Conservation (phyloP, 1,284 basidiomycete species). For the Melanopsichium pennsylvanicum region DNA sequence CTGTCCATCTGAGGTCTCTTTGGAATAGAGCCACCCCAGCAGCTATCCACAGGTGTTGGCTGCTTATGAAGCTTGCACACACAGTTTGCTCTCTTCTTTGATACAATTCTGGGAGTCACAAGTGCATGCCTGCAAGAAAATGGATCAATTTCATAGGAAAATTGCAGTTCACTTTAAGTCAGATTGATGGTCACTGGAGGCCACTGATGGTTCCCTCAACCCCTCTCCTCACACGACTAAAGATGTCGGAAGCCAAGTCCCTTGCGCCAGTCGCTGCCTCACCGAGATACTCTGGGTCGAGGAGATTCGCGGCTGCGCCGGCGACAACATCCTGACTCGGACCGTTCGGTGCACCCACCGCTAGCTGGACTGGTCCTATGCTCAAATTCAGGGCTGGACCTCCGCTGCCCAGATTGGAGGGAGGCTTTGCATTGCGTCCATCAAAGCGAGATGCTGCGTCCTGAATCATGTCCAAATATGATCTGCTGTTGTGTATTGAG, state of each 20-base stretch:
- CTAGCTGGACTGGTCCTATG: slow-evolving; percentile 57
- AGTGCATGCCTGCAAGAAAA: too few relatives aligned
- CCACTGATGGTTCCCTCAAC: slow-evolving; percentile 50
- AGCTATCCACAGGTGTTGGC: too few relatives aligned
- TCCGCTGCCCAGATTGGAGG: slow-evolving; percentile 26
- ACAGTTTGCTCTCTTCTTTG: too few relatives aligned
- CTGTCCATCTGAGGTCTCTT: too few relatives aligned
- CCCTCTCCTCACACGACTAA: slow-evolving; percentile 49
- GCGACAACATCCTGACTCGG: slow-evolving; percentile 17
- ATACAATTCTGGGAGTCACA: too few relatives aligned
- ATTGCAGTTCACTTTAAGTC: too few relatives aligned
- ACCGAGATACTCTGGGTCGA: slow-evolving; percentile 45
- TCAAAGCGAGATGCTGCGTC: slow-evolving; percentile 58
- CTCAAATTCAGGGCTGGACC: slow-evolving; percentile 50
- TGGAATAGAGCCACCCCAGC: too few relatives aligned
- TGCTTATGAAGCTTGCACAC: too few relatives aligned
- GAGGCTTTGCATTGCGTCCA: slow-evolving; percentile 43
- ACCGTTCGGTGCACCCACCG: slow-evolving; percentile 28
- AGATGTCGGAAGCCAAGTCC: slow-evolving; percentile 55
- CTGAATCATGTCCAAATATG: slow-evolving; percentile 61
- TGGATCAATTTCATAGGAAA: too few relatives aligned
- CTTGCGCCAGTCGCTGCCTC: slow-evolving; percentile 59
- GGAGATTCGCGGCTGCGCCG: slow-evolving; percentile 19
- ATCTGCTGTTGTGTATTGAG: slow-evolving; percentile 54
- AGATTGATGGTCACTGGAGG: slow-evolving; percentile 16